Percentiles rank a stretch among this genome's conserved stretches.
Evolutionary conservation across 331 rosid species (phyloP).

Genomic region (Acacia pycnantha): DNA sequence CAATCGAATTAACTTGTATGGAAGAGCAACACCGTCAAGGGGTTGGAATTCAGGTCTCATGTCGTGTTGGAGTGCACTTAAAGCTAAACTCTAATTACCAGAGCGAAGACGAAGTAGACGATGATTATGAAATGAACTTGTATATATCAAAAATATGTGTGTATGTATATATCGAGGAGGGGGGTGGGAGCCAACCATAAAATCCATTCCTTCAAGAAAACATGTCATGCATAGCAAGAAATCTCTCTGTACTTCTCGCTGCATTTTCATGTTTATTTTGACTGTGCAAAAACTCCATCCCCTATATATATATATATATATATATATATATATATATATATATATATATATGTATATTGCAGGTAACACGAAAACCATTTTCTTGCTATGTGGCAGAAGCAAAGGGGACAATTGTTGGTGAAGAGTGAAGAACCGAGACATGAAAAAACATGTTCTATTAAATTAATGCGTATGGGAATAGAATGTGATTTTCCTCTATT

Average conservation of each 20-base stretch:
- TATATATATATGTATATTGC: background rate
- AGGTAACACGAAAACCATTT: background rate
- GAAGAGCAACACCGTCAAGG: constrained; percentile 18
- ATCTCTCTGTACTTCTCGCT: constrained; percentile 29
- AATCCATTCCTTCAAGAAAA: constrained; percentile 65
- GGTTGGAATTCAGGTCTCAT: constrained; percentile 55
- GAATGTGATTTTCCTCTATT: background rate
- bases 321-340: no score
- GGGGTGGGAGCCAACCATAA: constrained; percentile 39
- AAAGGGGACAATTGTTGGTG: background rate
- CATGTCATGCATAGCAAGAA: constrained; percentile 59
- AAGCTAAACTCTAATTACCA: constrained; percentile 43
- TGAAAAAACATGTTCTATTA: background rate
- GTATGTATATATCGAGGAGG: background rate
- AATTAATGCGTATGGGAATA: background rate
- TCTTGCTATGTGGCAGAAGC: background rate
- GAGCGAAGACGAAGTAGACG: background rate
- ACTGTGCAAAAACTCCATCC: background rate
- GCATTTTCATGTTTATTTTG: background rate
- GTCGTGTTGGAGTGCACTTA: constrained; percentile 70
- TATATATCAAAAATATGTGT: background rate
- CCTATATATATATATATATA: no score
- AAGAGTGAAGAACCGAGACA: background rate
- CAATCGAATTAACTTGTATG: constrained; percentile 38
- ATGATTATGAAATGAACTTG: background rate